A percentile compares a stretch with the other conserved stretches of the same genome.
phyloP scores from a whole-genome alignment of 192 early-diverging fungal species.

The Coemansia sp. region DNA sequence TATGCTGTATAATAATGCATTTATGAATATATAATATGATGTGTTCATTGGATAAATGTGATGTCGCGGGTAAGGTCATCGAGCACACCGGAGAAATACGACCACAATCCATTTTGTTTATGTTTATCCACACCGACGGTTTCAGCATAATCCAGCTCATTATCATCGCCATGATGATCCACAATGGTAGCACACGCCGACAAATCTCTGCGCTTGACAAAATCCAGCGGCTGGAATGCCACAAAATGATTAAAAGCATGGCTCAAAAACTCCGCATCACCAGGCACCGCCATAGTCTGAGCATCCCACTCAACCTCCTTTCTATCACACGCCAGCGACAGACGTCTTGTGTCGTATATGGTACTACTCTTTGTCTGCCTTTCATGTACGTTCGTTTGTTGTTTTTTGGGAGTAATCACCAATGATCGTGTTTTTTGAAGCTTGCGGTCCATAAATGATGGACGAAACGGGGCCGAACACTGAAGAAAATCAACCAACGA shows the following conservation, averaged over 20 bases:
- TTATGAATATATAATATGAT: not conserved
- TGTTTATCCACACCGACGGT: too few species aligned
- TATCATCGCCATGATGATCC: not conserved
- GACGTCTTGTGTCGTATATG: too few species aligned
- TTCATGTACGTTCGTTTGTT: not conserved
- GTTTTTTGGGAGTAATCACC: not conserved
- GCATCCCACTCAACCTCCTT: not conserved
- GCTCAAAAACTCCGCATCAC: conserved; percentile 38
- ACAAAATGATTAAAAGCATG: conserved; percentile 41
- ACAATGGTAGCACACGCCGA: not conserved
- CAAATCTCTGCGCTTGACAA: conserved; percentile 2
- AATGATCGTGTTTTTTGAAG: too few species aligned
- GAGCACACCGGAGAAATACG: conserved; percentile 23
- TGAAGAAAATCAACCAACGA: conserved; percentile 39
- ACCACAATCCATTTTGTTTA: conserved; percentile 11
- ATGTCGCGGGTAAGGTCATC: conserved; percentile 33
- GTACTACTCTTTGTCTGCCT: too few species aligned
- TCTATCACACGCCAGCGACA: too few species aligned
- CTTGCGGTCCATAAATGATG: conserved; percentile 32
- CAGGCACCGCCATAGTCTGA: not conserved
- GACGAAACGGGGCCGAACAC: conserved; percentile 26
- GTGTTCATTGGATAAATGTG: conserved; percentile 27
- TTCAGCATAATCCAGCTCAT: not conserved
- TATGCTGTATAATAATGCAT: not conserved
- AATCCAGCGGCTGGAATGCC: conserved; percentile 47